A percentile compares a stretch with the other conserved stretches of the same genome.
phyloP scores from a whole-genome alignment of 495 filamentous ascomycete species.

The Penicillium chermesinum region DNA sequence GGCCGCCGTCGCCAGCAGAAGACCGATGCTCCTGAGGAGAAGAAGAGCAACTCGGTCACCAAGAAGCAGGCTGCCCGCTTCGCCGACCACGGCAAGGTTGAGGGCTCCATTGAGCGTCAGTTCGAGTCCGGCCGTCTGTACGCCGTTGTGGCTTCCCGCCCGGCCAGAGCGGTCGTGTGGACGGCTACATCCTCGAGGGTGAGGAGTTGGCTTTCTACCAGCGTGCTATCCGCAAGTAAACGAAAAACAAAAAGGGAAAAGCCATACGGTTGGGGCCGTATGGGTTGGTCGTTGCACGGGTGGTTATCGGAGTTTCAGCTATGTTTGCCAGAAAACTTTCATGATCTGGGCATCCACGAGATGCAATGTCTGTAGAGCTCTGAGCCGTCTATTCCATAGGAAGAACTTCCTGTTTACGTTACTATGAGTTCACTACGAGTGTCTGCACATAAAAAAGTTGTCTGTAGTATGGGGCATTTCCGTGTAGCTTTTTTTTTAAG shows the following conservation, averaged over 20 bases:
- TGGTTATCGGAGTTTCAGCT: constrained; percentile 46
- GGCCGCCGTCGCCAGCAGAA: constrained; percentile 89
- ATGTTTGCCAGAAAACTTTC: constrained; percentile 38
- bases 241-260: constrained; percentile 34
- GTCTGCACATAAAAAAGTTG: constrained; percentile 1
- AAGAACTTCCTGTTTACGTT: constrained; percentile 31
- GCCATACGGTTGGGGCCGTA: constrained; percentile 20
- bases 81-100: constrained; percentile 82
- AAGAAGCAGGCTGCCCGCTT: constrained; percentile 91
- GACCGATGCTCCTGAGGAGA: constrained; percentile 62
- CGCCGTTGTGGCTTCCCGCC: constrained; percentile 84
- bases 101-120: constrained; percentile 86
- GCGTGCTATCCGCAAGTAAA: constrained; percentile 95
- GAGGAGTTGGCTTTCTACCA: constrained; percentile 99
- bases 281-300: constrained; percentile 35
- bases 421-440: constrained; percentile 15
- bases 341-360: constrained; percentile 40
- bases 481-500: neutral
- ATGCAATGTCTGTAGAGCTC: constrained; percentile 43
- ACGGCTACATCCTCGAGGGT: constrained; percentile 98
- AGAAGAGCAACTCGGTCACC: constrained; percentile 90
- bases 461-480: neutral
- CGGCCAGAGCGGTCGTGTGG: constrained; percentile 90
- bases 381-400: constrained; percentile 39
- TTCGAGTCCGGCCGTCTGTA: constrained; percentile 97